These are phyloP conservation scores for Leishmania arabica DNA, from an alignment of 208 protist species.

Conservation along the genomic window DNA sequence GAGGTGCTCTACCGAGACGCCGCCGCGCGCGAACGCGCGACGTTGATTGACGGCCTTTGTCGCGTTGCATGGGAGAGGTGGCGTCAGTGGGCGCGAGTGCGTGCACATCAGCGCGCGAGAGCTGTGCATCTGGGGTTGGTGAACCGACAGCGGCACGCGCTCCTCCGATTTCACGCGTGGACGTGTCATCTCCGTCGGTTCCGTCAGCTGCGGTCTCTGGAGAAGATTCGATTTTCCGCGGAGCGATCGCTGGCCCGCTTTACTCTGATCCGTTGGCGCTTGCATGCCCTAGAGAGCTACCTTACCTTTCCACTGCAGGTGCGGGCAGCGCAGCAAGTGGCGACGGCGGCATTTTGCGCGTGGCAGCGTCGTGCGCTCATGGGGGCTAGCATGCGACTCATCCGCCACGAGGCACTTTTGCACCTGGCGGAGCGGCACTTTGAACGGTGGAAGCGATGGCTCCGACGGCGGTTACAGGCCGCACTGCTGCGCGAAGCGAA, in stretches of 20 bases:
- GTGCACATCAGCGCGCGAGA: background rate
- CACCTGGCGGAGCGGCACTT: constrained; percentile 17
- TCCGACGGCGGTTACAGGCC: constrained; percentile 23
- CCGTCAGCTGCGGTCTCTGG: constrained; percentile 4
- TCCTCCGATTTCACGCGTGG: constrained; percentile 10
- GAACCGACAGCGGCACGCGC: constrained; percentile 25
- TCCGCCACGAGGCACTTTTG: constrained; percentile 21
- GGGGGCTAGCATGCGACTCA: constrained; percentile 1
- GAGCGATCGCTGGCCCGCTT: constrained; percentile 27
- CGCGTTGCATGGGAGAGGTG: constrained; percentile 18
- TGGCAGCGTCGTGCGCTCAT: constrained; percentile 23
- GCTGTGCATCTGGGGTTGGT: constrained; percentile 13
- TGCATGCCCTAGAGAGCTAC: constrained; percentile 12
- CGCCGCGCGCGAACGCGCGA: constrained; percentile 3
- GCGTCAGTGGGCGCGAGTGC: constrained; percentile 14
- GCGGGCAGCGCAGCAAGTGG: constrained; percentile 11
- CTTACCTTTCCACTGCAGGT: constrained; percentile 22
- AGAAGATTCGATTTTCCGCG: constrained; percentile 18
- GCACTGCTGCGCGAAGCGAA: constrained; percentile 15
- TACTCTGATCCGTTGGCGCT: constrained; percentile 18
- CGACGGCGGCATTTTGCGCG: constrained; percentile 4
- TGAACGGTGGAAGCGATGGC: constrained; percentile 36
- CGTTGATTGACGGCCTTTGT: constrained; percentile 12
- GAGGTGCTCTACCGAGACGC: constrained; percentile 24
- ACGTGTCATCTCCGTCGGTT: background rate